A percentile compares a stretch with the other conserved stretches of the same genome.
These are phyloP conservation scores for Septoria linicola DNA, from an alignment of 2,329 filamentous ascomycete species.

Conservation along the genomic window DNA sequence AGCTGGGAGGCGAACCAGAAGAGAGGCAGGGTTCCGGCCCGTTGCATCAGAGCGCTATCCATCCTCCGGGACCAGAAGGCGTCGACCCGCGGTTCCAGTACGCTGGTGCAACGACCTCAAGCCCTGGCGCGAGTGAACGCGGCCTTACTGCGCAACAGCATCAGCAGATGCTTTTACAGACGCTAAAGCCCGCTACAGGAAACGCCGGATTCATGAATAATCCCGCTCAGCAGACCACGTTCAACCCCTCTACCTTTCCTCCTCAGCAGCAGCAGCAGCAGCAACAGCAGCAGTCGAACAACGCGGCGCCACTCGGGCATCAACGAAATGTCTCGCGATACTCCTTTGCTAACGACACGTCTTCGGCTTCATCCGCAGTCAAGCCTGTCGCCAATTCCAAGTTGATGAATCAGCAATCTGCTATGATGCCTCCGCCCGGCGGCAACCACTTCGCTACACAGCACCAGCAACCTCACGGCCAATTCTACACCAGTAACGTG, in stretches of 20 bases:
- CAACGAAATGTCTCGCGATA: constrained; percentile 82
- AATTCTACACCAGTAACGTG: constrained; percentile 80
- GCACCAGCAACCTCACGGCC: constrained; percentile 56
- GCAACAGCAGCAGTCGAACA: constrained; percentile 16
- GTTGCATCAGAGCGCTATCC: constrained; percentile 61
- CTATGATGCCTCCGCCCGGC: constrained; percentile 69
- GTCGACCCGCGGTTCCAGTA: constrained; percentile 36
- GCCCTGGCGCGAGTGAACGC: constrained; percentile 61
- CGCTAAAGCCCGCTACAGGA: constrained; percentile 47
- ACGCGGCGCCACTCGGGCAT: constrained; percentile 61
- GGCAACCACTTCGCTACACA: constrained; percentile 53
- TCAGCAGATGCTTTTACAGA: constrained; percentile 64
- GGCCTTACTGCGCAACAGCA: constrained; percentile 79
- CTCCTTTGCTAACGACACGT: constrained; percentile 76
- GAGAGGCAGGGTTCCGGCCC: constrained; percentile 61
- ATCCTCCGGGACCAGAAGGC: constrained; percentile 58
- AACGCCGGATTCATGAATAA: constrained; percentile 48
- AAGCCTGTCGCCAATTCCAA: constrained; percentile 78
- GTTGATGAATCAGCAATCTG: constrained; percentile 78
- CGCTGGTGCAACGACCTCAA: constrained; percentile 48
- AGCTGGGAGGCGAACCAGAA: constrained; percentile 89
- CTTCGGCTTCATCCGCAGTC: constrained; percentile 60
- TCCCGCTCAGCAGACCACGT: constrained; percentile 48
- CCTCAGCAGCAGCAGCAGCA: constrained; percentile 20
- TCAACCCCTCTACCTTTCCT: constrained; percentile 39